Conservation (phyloP, 1,284 basidiomycete species). For the Apiotrichum gamsii region DNA sequence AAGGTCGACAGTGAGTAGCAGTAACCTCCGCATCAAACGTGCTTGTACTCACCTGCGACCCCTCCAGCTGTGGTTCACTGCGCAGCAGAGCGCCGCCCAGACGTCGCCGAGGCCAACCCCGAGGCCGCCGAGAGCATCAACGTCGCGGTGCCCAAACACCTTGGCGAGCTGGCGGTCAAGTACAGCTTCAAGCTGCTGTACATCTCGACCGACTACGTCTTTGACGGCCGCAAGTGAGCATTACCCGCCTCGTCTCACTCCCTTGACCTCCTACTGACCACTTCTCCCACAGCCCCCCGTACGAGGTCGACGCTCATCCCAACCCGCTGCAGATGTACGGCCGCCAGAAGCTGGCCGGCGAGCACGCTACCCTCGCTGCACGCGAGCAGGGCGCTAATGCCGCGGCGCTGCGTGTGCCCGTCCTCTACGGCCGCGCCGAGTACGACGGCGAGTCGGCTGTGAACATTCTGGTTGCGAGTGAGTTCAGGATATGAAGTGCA, state of each 20-base stretch:
- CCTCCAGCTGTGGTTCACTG: constrained; percentile 50
- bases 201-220: constrained; percentile 50
- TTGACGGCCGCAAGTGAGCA: constrained; percentile 40
- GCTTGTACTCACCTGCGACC: constrained; percentile 6
- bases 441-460: constrained; percentile 50
- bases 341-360: constrained; percentile 42
- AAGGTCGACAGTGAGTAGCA: constrained; percentile 31
- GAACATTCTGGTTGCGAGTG: constrained; percentile 48
- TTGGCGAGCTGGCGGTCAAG: constrained; percentile 37
- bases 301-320: constrained; percentile 46
- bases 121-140: constrained; percentile 49
- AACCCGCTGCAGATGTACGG: constrained; percentile 52
- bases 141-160: constrained; percentile 46
- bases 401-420: constrained; percentile 47
- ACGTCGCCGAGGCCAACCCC: constrained; percentile 48
- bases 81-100: constrained; percentile 50
- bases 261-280: background rate
- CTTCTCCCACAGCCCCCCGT: constrained; percentile 45
- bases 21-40: no score
- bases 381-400: constrained; percentile 29
- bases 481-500: constrained; percentile 3
- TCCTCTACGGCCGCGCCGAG: constrained; percentile 47
- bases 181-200: constrained; percentile 47
- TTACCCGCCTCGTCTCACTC: no score
- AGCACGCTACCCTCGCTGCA: constrained; percentile 34